A percentile compares a stretch with the other conserved stretches of the same genome.
Conservation (phyloP, 176 grass and related monocot species). For the Raddia guianensis region DNA sequence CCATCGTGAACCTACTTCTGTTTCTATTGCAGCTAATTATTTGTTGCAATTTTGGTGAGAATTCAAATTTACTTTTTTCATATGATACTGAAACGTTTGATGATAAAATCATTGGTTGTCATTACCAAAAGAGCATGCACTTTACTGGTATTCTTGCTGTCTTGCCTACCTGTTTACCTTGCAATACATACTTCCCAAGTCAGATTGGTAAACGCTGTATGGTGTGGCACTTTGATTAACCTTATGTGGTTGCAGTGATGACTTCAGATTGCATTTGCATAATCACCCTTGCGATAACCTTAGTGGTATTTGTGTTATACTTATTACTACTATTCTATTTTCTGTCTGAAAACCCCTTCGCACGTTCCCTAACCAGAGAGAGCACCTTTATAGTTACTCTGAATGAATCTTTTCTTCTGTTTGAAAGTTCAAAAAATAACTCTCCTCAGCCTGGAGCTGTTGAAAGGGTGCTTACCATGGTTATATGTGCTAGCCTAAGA, state of each 20-base stretch:
- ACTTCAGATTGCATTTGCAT: background rate
- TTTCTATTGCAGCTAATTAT: conserved; percentile 32
- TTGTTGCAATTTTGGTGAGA: background rate
- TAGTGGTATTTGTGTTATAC: background rate
- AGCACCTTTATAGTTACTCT: background rate
- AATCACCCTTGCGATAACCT: background rate
- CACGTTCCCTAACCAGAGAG: background rate
- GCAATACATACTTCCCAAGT: conserved; percentile 16
- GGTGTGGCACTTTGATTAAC: background rate
- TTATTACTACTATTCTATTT: background rate
- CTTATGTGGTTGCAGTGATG: background rate
- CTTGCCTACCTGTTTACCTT: background rate
- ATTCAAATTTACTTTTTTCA: conserved; percentile 14
- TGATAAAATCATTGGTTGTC: conserved; percentile 3
- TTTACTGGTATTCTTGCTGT: background rate
- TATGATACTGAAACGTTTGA: conserved; percentile 10
- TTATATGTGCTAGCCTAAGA: background rate
- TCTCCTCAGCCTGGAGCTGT: background rate
- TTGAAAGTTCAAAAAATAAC: background rate
- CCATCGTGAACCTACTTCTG: background rate
- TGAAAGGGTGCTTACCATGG: background rate
- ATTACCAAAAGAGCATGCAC: conserved; percentile 9
- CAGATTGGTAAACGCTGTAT: background rate
- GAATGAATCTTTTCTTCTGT: background rate
- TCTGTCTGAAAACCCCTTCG: background rate